Evolutionary conservation across 768 basidiomycete genomes (phyloP), one percentile per base, ranked within the genome.

Genomic region (Exsudoporus frostii): DNA sequence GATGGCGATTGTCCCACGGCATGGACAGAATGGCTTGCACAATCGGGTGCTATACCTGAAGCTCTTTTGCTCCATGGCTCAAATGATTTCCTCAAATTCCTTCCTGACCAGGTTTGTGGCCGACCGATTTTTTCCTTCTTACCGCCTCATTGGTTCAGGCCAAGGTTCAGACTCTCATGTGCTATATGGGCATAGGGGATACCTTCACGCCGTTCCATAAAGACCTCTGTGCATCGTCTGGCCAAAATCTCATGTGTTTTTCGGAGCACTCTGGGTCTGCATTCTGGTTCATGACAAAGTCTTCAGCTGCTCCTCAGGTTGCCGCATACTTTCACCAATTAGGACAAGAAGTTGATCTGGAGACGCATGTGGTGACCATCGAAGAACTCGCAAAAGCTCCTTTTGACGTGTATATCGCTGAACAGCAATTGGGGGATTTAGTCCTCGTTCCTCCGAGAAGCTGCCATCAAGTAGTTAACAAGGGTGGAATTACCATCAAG

Each of bases 191-290:
- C 7, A 75, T 86, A 50, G 88, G 86, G 0, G 90, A 89, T 56
- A 92, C 91, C 0, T 91, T 82, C 66, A 93, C 91, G 0, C 85
- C 90, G 1, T 86, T 82, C 51, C 91, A 93, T 64, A 92, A 92
- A 65, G 90, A 93, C 69, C 77, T 86, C 0, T 93, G 90, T 60
- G 89, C 81, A 1, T 91, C 89, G 4, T 85, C 86, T 7, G 90
- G 91, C 10, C 90, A 92, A 50, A 93, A 93, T 64, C 71, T 93
- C 20, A 92, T 93, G 90, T 86, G 85, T 61, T 86, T 87, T 65
- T 81, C 90, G 0, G 87, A 90, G 63, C 71, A 82, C 22, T 76
- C 70, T 37, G 89, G 85, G 0, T 86, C 84, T 1, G 85, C 90
- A 1, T 89, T 84, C 63, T 92, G 90, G 91, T 92, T 92, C 69